A percentile compares a stretch with the other conserved stretches of the same genome.
Conservation (phyloP, 352 stramenopile genomes). For the Phytopythium kandeliae region DNA sequence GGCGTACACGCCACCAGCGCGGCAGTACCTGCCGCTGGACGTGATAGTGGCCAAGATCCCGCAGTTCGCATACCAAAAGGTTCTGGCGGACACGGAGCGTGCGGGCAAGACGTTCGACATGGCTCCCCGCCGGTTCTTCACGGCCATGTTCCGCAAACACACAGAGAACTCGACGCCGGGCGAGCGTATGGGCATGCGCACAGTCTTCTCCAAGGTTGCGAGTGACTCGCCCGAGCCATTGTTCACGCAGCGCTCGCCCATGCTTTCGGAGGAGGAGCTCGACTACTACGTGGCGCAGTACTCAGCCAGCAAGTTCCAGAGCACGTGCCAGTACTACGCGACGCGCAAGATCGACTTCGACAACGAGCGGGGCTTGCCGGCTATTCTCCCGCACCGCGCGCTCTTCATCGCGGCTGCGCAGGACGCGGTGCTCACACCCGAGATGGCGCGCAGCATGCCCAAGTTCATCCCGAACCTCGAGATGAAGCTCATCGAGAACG, state of each 20-base stretch:
- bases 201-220: conserved; percentile 17
- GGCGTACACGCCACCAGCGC: conserved; percentile 45
- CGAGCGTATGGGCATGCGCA: conserved; percentile 8
- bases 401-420: conserved; percentile 58
- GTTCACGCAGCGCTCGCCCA: conserved; percentile 28
- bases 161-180: conserved; percentile 18
- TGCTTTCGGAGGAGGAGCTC: conserved; percentile 50
- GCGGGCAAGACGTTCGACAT: conserved; percentile 34
- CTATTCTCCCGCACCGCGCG: conserved; percentile 35
- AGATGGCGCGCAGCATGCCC: conserved; percentile 54
- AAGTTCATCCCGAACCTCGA: conserved; percentile 42
- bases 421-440: conserved; percentile 46
- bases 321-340: conserved; percentile 51
- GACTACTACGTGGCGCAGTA: conserved; percentile 63
- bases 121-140: conserved; percentile 41
- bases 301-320: conserved; percentile 43
- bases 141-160: conserved; percentile 40
- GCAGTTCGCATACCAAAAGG: conserved; percentile 62
- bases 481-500: conserved; percentile 42
- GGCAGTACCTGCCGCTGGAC: conserved; percentile 32
- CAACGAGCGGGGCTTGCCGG: conserved; percentile 21
- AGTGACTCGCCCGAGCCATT: conserved; percentile 22
- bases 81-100: conserved; percentile 34
- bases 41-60: conserved; percentile 37
- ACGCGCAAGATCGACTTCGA: conserved; percentile 60